Evolutionary conservation across 2,329 filamentous ascomycete genomes (phyloP).

Genomic region (Cryphonectria naterciae): DNA sequence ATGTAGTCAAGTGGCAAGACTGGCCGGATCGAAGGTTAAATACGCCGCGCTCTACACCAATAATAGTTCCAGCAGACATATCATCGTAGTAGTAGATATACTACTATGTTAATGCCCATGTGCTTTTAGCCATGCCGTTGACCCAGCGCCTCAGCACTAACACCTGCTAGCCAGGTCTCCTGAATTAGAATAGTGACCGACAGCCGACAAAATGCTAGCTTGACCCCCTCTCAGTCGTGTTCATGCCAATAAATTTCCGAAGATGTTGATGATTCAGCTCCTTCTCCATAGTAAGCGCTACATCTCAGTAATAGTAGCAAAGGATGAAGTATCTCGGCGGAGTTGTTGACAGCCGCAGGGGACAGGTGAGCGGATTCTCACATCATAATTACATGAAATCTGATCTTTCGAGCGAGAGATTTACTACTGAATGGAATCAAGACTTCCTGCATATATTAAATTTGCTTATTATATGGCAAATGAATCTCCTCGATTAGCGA

Average conservation of each 20-base stretch:
- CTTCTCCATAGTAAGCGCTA: constrained; percentile 1
- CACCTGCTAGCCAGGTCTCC: not conserved
- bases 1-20: not conserved
- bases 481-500: not conserved
- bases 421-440: not conserved
- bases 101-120: not conserved
- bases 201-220: not conserved
- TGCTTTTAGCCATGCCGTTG: not conserved
- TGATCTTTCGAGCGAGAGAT: not conserved
- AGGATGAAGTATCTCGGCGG: not conserved
- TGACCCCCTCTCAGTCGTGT: not conserved
- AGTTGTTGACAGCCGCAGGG: not conserved
- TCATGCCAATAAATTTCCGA: not conserved
- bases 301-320: not conserved
- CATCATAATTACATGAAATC: not conserved
- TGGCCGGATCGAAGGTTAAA: not conserved
- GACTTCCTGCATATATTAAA: not conserved
- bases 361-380: not conserved
- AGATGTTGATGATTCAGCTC: not conserved
- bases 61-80: not conserved
- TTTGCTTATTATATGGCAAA: not conserved
- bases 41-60: not conserved
- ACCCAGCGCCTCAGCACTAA: not conserved
- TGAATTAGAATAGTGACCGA: not conserved
- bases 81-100: not conserved